phyloP scores from a whole-genome alignment of 176 grass and related monocot genomes.

The Olyra latifolia region DNA sequence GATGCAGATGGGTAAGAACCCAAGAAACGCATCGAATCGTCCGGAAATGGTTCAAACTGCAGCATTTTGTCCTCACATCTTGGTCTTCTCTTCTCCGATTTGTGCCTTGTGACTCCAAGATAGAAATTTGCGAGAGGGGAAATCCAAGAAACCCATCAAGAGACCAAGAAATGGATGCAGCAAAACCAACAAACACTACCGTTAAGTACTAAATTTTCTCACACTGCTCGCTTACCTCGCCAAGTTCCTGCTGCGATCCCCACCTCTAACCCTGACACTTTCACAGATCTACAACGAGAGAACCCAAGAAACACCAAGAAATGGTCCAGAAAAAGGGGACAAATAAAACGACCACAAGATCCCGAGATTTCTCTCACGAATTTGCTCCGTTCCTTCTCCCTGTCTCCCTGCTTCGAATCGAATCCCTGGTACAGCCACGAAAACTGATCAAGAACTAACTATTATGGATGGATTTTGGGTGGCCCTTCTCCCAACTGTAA shows the following conservation, averaged over 20 bases:
- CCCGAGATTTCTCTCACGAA: constrained; percentile 19
- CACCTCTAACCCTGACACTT: background rate
- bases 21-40: constrained; percentile 4
- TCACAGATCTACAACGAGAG: constrained; percentile 19
- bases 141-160: constrained; percentile 8
- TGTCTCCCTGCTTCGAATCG: background rate
- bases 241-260: background rate
- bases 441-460: background rate
- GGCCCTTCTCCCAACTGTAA: too few species aligned
- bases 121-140: background rate
- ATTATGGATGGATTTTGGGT: background rate
- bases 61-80: background rate
- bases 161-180: background rate
- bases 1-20: constrained; percentile 20
- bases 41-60: background rate
- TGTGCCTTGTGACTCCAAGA: background rate
- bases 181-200: background rate
- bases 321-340: background rate
- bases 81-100: constrained; percentile 1
- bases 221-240: background rate
- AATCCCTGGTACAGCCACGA: background rate
- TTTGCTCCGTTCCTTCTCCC: background rate
- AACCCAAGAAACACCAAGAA: background rate
- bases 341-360: background rate
- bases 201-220: background rate